Percentiles rank a stretch among this genome's conserved stretches.
These are phyloP conservation scores for Gaeumannomyces sp. DNA, from an alignment of 2,329 filamentous ascomycete genomes.

Conservation along the genomic window DNA sequence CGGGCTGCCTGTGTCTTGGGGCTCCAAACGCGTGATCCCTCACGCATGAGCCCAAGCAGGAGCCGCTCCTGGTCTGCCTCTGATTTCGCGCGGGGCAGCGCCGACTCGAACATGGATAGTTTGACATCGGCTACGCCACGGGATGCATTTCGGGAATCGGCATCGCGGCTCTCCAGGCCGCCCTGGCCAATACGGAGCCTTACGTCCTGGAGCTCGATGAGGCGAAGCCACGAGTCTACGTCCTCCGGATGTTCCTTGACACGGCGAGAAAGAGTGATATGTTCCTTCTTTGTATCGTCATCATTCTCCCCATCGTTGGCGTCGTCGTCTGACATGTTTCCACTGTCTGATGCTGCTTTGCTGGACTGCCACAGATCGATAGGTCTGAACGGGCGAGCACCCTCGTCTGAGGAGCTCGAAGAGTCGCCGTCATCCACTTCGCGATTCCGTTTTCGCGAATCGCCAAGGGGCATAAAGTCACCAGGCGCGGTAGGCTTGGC, in stretches of 20 bases:
- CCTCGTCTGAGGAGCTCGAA: conserved; percentile 28
- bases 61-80: conserved; percentile 51
- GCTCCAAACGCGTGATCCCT: conserved; percentile 72
- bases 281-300: conserved; percentile 39
- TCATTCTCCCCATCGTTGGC: conserved; percentile 28
- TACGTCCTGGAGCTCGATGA: conserved; percentile 72
- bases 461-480: conserved; percentile 43
- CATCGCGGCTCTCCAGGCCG: conserved; percentile 14
- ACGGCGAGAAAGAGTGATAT: conserved; percentile 54
- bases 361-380: conserved; percentile 51
- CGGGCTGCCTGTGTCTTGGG: conserved; percentile 50
- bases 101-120: conserved; percentile 72
- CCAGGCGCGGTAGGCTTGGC: conserved; percentile 19
- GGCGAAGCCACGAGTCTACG: conserved; percentile 65
- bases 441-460: conserved; percentile 37
- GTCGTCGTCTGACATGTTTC: conserved; percentile 27
- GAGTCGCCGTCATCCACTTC: conserved; percentile 21
- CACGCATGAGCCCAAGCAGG: conserved; percentile 62
- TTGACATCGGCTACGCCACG: conserved; percentile 73
- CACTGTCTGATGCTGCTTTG: conserved; percentile 43
- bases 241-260: conserved; percentile 63
- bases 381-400: conserved; percentile 55
- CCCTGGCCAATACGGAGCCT: conserved; percentile 20
- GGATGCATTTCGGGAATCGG: conserved; percentile 48
- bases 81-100: conserved; percentile 50